A percentile compares a stretch with the other conserved stretches of the same genome.
These are phyloP conservation scores for Oldenlandia corymbosa DNA, from an alignment of 257 asterid species.

Conservation along the genomic window DNA sequence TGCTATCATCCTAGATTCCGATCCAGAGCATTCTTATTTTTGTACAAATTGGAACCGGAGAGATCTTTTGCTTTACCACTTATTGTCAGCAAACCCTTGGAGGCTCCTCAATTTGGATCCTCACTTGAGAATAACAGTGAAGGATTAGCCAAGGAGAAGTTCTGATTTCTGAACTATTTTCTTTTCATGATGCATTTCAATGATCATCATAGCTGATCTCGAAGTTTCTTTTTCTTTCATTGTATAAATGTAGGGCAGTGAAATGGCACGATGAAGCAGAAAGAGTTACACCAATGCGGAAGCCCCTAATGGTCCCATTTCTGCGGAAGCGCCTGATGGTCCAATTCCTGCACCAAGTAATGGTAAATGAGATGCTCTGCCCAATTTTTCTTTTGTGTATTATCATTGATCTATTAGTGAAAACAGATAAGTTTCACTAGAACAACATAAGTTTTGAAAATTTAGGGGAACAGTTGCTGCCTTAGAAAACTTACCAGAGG, in stretches of 20 bases:
- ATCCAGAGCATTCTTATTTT: background rate
- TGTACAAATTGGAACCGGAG: background rate
- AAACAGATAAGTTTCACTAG: too few species aligned
- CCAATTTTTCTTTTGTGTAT: too few species aligned
- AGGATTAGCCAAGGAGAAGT: background rate
- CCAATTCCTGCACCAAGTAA: constrained; percentile 50
- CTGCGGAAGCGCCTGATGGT: constrained; percentile 29
- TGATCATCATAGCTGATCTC: background rate
- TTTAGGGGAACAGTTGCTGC: too few species aligned
- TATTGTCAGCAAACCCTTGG: background rate
- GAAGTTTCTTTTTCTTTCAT: background rate
- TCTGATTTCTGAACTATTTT: background rate
- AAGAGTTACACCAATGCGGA: constrained; percentile 3
- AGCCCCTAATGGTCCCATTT: constrained; percentile 38
- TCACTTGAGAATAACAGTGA: background rate
- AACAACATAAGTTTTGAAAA: too few species aligned
- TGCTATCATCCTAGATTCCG: background rate
- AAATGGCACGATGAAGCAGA: background rate
- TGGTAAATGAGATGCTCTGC: background rate
- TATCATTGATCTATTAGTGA: too few species aligned
- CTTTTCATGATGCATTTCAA: background rate
- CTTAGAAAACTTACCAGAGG: constrained; percentile 40
- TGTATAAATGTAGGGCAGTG: background rate
- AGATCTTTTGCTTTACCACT: background rate
- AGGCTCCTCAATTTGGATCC: background rate